Percentiles rank a stretch among this genome's conserved stretches.
These are phyloP conservation scores for Aspergillus fijiensis DNA, from an alignment of 2,329 filamentous ascomycete species.

Conservation along the genomic window DNA sequence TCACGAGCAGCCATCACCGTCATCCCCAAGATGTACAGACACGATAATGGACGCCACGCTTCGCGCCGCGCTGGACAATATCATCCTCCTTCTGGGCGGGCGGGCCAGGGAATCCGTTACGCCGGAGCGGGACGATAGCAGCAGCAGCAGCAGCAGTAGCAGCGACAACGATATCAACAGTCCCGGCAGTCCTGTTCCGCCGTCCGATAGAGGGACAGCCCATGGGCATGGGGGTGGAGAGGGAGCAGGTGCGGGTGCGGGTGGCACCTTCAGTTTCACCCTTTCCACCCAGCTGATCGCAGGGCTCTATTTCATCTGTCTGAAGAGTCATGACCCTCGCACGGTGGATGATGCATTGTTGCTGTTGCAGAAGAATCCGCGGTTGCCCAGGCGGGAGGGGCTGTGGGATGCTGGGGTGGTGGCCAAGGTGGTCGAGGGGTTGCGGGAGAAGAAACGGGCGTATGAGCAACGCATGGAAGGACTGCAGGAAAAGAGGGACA, in stretches of 20 bases:
- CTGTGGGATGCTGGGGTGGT: constrained; percentile 24
- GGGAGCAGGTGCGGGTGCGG: too few relatives aligned
- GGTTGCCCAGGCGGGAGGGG: constrained; percentile 20
- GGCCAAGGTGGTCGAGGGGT: neutral
- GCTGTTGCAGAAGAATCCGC: constrained; percentile 17
- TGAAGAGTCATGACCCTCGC: constrained; percentile 18
- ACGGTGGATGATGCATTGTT: constrained; percentile 15
- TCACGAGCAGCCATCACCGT: too few relatives aligned
- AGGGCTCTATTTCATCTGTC: constrained; percentile 23
- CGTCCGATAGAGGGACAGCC: neutral
- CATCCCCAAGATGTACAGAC: too few relatives aligned
- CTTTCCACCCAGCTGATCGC: constrained; percentile 25
- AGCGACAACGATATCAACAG: neutral
- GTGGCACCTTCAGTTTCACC: constrained; percentile 15
- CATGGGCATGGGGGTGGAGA: too few relatives aligned
- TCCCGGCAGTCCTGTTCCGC: neutral
- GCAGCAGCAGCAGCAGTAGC: too few relatives aligned
- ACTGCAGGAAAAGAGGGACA: too few relatives aligned
- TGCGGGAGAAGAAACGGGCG: neutral
- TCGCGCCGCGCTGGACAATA: neutral
- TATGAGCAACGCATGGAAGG: too few relatives aligned
- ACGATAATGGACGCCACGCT: neutral
- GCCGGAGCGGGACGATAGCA: too few relatives aligned
- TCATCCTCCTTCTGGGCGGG: neutral
- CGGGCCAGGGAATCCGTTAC: too few relatives aligned